Evolutionary conservation across 441 rosid genomes (phyloP).

Genomic region (Erodium texanum): DNA sequence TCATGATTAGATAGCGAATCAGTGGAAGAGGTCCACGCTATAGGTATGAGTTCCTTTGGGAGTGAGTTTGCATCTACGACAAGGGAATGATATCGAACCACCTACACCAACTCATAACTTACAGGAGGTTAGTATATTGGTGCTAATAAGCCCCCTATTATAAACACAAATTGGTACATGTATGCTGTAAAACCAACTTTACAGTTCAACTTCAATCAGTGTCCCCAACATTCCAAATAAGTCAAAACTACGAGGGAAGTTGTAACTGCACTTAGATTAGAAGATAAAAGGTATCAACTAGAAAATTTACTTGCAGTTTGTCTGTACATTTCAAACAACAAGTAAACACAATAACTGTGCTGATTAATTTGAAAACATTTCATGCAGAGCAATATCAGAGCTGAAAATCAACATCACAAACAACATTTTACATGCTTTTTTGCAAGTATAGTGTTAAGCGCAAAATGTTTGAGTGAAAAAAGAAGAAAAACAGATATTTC

Average conservation of each 20-base stretch:
- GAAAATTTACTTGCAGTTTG: neutral
- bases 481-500: neutral
- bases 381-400: constrained; percentile 1
- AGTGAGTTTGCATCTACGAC: constrained; percentile 67
- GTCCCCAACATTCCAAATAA: neutral
- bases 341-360: neutral
- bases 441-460: neutral
- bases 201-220: neutral
- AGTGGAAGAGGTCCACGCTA: constrained; percentile 74
- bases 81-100: constrained; percentile 92
- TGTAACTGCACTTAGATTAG: neutral
- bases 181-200: neutral
- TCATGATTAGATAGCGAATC: constrained; percentile 47
- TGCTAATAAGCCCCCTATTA: neutral
- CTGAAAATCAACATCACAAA: neutral
- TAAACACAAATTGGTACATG: neutral
- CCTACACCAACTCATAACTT: constrained; percentile 36
- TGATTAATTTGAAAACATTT: neutral
- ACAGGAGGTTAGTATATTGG: constrained; percentile 14
- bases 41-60: constrained; percentile 72
- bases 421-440: neutral
- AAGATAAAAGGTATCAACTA: neutral
- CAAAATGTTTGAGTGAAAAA: neutral
- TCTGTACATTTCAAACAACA: neutral
- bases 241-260: neutral